phyloP scores from a whole-genome alignment of 106 monocot genomes.

The Dioscorea zingiberensis region DNA sequence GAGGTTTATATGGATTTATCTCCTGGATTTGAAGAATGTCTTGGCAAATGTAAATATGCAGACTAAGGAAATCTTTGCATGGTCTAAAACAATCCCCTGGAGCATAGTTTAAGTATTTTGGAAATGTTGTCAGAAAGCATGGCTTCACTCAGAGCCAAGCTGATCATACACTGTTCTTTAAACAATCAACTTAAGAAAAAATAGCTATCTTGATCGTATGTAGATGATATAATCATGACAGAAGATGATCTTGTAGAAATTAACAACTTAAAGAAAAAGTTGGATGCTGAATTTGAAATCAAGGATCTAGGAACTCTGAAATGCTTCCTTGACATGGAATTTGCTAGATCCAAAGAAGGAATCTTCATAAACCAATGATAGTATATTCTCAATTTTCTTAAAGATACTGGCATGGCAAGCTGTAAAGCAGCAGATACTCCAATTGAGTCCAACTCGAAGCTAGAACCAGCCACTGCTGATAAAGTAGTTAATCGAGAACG shows the following conservation, averaged over 20 bases:
- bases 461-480: neutral
- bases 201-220: too few species aligned
- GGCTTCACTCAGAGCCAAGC: conserved; percentile 3
- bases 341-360: neutral
- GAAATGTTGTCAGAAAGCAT: neutral
- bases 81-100: conserved; percentile 25
- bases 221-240: conserved; percentile 18
- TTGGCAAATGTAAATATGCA: neutral
- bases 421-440: neutral
- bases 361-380: conserved; percentile 6
- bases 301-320: neutral
- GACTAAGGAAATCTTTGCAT: conserved; percentile 18
- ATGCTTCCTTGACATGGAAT: conserved; percentile 3
- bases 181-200: too few species aligned
- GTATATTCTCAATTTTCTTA: neutral
- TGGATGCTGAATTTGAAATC: neutral
- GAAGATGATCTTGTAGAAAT: conserved; percentile 1
- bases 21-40: neutral
- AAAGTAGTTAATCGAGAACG: too few species aligned
- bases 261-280: neutral
- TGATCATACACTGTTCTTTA: conserved; percentile 14
- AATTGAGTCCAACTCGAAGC: neutral
- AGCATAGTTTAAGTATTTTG: conserved; percentile 15
- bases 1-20: conserved; percentile 20
- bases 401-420: neutral